Evolutionary conservation across 2,329 filamentous ascomycete species (phyloP), one percentile per base, ranked within the genome.

Genomic region (Trichoderma semiorbis): DNA sequence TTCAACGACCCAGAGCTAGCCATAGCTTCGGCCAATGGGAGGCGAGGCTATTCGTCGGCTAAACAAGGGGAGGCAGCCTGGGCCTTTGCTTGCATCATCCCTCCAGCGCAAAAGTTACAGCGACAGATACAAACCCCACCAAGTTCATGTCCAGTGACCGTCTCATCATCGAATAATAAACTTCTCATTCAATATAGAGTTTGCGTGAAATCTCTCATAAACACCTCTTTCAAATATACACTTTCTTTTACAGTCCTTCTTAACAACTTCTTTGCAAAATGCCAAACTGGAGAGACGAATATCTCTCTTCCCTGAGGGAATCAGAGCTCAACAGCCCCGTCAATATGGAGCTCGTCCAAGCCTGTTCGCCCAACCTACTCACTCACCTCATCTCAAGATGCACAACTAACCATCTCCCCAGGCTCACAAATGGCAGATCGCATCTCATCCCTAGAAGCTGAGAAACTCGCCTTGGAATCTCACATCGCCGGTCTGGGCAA

Each of bases 201-300:
- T 53, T 53, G 5, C 47, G 21, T 24, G 21, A 21, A 53, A 24
- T 24, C 47, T 53, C 30, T 14, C 43, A 55, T 36, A 55, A 5
- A 55, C 43, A 5, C 21, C 47, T 1, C 47, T 7, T 8, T 12
- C 28, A 1, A 50, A 50, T 34, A 32, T 10, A 24, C 7, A 8
- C 1, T 21, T 16, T 18, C 7, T 24, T 8, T 12, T 21, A 21
- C 30, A 60, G 30, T 12, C 28, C 10, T 21, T 6, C 21, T 26
- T 12, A 8, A 7, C 24, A 26, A 28, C 8, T 6, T 28, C 5
- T 28, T 16, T 30, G 3, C 32, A 43, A 28, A 16, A 88, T 88
- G 86, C 86, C 89, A 74, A 89, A 88, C 84, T 97, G 95, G 93
- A 88, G 91, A 78, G 90, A 93, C 75, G 92, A 97, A 78, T 98